Base-by-base conservation (phyloP, 1,284 basidiomycete genomes). In the Erythrobasidium hasegawianum region DNA sequence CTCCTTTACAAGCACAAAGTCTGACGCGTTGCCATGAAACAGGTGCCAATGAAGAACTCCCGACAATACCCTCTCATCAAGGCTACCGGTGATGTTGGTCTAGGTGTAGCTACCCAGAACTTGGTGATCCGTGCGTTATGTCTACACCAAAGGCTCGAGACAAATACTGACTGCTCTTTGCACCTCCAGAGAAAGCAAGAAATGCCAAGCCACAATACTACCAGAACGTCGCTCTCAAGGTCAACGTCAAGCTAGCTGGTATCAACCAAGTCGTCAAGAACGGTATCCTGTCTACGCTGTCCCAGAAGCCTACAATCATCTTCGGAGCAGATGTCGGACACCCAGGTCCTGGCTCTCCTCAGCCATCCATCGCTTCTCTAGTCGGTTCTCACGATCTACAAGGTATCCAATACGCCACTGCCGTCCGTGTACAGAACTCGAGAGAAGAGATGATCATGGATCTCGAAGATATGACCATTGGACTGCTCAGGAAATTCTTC, bases 201-300 rank as follows among this genome's bases (percentile, higher is more conserved):
- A 49, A 20, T 18, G 67, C 60, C 9, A 64, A 65, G 39, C 61
- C 55, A 29, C 56, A 58, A 18, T 68, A 68, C 56, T 64, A 57
- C 24, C 43, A 55, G 39, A 68, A 68, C 29, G 67, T 68, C 8
- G 67, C 67, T 2, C 39, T 88, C 54, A 89, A 89, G 71, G 80
- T 88, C 61, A 90, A 90, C 76, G 87, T 86, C 81, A 90, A 90
- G 79, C 77, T 89, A 62, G 86, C 87, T 2, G 88, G 88, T 16
- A 79, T 86, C 59, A 90, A 90, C 73, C 86, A 89, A 70, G 56
- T 58, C 11, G 18, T 68, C 49, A 65, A 65, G 56, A 40, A 38
- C 27, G 62, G 56, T 9, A n/a, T 65, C 11, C 24, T 49, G 1
- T 41, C 59, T 10, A 40, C 26, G 5, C 52, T 68, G 13, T 38